A percentile compares a stretch with the other conserved stretches of the same genome.
phyloP scores from a whole-genome alignment of 2,329 filamentous ascomycete species.

The Fusarium cicatricum region DNA sequence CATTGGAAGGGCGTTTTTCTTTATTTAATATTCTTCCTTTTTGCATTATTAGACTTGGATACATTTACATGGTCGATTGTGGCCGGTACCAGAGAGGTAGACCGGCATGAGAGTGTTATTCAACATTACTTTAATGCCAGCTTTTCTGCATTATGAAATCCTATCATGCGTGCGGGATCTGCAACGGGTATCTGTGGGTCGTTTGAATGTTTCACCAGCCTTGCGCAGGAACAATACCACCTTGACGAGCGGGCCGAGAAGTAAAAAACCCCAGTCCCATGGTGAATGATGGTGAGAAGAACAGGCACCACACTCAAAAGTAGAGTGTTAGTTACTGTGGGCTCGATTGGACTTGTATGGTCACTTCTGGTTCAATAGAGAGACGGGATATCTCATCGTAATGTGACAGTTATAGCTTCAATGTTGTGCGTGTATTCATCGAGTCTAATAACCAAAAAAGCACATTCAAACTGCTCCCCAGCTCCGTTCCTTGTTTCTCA shows the following conservation, averaged over 20 bases:
- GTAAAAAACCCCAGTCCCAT: no score
- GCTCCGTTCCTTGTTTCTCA: slow-evolving; percentile 11
- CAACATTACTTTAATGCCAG: not conserved
- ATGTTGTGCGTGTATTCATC: slow-evolving; percentile 13
- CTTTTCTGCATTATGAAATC: no score
- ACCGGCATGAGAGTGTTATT: slow-evolving; percentile 17
- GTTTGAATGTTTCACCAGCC: not conserved
- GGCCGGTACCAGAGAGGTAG: slow-evolving; percentile 15
- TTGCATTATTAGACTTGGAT: slow-evolving; percentile 28
- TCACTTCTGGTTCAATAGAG: no score
- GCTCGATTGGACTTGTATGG: no score
- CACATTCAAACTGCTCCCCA: not conserved
- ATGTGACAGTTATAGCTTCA: not conserved
- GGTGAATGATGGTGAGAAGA: no score
- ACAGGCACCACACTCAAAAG: no score
- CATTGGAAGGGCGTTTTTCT: slow-evolving; percentile 33
- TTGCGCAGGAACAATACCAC: not conserved
- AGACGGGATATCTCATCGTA: no score
- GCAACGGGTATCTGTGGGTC: not conserved
- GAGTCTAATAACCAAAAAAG: slow-evolving; percentile 19
- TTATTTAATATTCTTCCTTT: not conserved
- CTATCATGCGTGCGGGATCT: not conserved
- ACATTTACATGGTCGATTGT: slow-evolving; percentile 27
- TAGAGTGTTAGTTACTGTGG: no score
- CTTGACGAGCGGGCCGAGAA: not conserved